phyloP scores from a whole-genome alignment of 352 stramenopile genomes.

The Pythium utonaiense region DNA sequence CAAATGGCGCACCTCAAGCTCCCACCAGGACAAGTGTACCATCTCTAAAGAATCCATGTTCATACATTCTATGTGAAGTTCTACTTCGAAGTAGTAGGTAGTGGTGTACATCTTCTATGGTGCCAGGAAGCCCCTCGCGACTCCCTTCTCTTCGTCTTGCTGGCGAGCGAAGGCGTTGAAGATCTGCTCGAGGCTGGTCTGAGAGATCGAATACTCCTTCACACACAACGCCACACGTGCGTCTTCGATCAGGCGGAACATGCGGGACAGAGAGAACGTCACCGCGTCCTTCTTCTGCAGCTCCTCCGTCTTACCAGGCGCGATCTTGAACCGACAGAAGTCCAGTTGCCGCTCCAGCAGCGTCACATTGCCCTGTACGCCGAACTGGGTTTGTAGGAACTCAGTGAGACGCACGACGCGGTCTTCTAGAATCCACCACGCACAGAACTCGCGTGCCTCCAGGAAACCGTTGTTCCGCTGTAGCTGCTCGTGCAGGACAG shows the following conservation, averaged over 20 bases:
- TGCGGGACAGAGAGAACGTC: conserved; percentile 27
- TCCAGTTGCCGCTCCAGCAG: conserved; percentile 61
- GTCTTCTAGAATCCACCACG: conserved; percentile 71
- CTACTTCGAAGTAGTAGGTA: too few species aligned
- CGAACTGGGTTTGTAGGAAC: conserved; percentile 41
- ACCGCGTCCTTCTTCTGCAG: not conserved
- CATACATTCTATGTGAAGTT: not conserved
- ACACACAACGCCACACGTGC: conserved; percentile 37
- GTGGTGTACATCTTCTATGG: not conserved
- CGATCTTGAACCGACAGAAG: conserved; percentile 61
- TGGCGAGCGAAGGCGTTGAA: conserved; percentile 80
- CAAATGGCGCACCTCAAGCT: conserved; percentile 73
- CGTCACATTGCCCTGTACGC: conserved; percentile 13
- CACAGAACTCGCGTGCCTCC: conserved; percentile 33
- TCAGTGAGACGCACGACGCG: conserved; percentile 29
- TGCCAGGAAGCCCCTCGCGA: conserved; percentile 10
- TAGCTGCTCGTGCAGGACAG: conserved; percentile 22
- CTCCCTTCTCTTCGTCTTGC: conserved; percentile 27
- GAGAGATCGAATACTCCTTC: conserved; percentile 74
- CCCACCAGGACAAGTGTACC: conserved; percentile 33
- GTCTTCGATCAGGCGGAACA: conserved; percentile 59
- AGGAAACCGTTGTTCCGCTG: conserved; percentile 19
- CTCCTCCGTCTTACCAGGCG: not conserved
- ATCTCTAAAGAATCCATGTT: conserved; percentile 20
- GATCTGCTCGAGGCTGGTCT: conserved; percentile 85